Percentiles rank a stretch among this genome's conserved stretches.
These are phyloP conservation scores for Wallacemonas sp. DNA, from an alignment of 208 protist genomes.

Conservation along the genomic window DNA sequence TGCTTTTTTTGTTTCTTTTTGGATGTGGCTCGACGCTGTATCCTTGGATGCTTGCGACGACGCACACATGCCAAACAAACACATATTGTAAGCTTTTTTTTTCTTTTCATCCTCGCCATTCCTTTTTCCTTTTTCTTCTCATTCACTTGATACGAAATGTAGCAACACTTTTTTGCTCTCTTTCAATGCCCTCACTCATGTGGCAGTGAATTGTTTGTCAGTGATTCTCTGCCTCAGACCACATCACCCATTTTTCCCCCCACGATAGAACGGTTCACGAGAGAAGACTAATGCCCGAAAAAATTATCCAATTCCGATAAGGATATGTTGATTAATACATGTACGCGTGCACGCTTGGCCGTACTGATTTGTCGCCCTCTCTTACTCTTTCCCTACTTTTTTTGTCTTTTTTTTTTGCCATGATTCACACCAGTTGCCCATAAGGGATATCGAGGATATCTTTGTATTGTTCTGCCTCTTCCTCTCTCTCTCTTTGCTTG, in stretches of 20 bases:
- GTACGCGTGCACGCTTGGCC: not conserved
- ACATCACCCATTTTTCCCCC: too few species aligned
- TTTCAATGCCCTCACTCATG: conserved; percentile 6
- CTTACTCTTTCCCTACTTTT: conserved; percentile 17
- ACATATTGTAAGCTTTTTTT: conserved; percentile 15
- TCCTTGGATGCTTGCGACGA: not conserved
- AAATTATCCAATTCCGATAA: too few species aligned
- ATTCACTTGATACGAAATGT: not conserved
- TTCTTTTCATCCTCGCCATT: conserved; percentile 16
- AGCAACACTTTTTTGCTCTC: conserved; percentile 12
- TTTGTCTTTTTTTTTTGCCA: conserved; percentile 17
- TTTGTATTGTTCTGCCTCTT: conserved; percentile 6
- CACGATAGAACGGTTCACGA: too few species aligned
- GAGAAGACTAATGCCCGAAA: too few species aligned
- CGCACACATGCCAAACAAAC: not conserved
- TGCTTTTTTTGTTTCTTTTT: conserved; percentile 14
- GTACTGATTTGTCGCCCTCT: conserved; percentile 2
- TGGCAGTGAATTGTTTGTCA: not conserved
- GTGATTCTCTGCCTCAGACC: conserved; percentile 3
- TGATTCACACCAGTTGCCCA: conserved; percentile 11
- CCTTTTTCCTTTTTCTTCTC: conserved; percentile 4
- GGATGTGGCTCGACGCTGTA: not conserved
- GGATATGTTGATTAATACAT: too few species aligned
- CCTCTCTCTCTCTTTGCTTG: conserved; percentile 4
- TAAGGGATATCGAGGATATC: not conserved